Base-by-base conservation (phyloP, 176 grass and related monocot genomes). In the Aegilops longissima region DNA sequence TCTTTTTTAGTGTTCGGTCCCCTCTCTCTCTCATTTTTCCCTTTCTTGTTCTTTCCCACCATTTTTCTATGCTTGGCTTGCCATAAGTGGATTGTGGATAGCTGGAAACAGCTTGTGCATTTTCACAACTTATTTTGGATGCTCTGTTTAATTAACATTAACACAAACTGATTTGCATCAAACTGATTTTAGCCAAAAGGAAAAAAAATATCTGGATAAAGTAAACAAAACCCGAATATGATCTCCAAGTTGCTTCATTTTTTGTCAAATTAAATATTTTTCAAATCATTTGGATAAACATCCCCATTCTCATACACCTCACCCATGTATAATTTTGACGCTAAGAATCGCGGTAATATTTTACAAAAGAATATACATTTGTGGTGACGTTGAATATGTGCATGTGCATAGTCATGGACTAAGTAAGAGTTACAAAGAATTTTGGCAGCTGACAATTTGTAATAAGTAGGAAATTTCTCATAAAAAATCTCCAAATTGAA, bases 1-100 rank as follows among this genome's bases (percentile, higher is more conserved):
- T 80, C 61, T 80, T 87, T 83, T 80, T 91, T 45, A 79, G 73
- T 61, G 73, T 61, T 80, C 25, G 72, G 23, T 33, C 67, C 21
- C 63, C 30, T 82, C 77, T 64, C 51, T 49, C 66, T 62, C 27
- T 45, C 23, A n/a, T 30, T 61, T 29, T 27, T 80, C 30, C 10
- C 31, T 23, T 65, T 73, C 36, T 3, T 77, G 12, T 27, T 25
- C 12, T 9, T 18, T 35, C 6, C 31, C 14, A 33, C 5, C 20
- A 4, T 77, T 87, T 76, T 78, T 79, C 61, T 52, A 25, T 80
- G 33, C 21, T 58, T 65, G 68, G 24, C 8, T 75, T 74, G 58
- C 63, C 49, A 10, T 34, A 66, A 56, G 17, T n/a, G 17, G 7
- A 21, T 59, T 75, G 42, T 27, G 40, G 40, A 49, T 56, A 56